A percentile compares a stretch with the other conserved stretches of the same genome.
Evolutionary conservation across 305 asterid genomes (phyloP).

Genomic region (Rubia peregrina): DNA sequence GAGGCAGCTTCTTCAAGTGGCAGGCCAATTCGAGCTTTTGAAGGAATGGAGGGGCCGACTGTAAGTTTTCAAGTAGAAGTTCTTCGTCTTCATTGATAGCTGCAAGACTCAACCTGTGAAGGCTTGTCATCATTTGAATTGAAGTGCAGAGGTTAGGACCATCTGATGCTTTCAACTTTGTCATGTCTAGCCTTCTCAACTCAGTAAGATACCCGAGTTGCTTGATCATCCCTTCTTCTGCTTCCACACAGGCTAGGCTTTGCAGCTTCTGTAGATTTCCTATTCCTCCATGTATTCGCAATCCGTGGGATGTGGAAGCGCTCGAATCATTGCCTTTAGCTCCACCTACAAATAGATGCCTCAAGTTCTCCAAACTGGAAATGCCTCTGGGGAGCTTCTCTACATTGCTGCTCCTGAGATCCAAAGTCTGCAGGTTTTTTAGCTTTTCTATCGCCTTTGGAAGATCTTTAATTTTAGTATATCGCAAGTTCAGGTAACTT

Average conservation of each 20-base stretch:
- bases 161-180: conserved; percentile 9
- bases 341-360: conserved; percentile 22
- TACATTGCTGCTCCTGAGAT: conserved; percentile 20
- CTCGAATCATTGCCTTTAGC: neutral
- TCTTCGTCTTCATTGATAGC: conserved; percentile 9
- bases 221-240: conserved; percentile 19
- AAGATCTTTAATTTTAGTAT: conserved; percentile 18
- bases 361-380: conserved; percentile 20
- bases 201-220: conserved; percentile 17
- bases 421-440: conserved; percentile 25
- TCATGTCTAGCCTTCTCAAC: conserved; percentile 16
- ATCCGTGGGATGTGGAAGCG: conserved; percentile 5
- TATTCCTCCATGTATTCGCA: conserved; percentile 13
- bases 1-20: conserved; percentile 18
- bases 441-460: conserved; percentile 23
- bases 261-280: conserved; percentile 18
- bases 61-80: conserved; percentile 15
- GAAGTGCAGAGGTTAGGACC: conserved; percentile 19
- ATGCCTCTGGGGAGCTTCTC: conserved; percentile 24
- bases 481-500: conserved; percentile 21
- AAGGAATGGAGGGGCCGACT: conserved; percentile 16
- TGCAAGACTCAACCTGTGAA: conserved; percentile 12
- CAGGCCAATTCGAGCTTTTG: conserved; percentile 18
- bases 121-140: conserved; percentile 15
- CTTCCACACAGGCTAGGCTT: conserved; percentile 17